phyloP scores from a whole-genome alignment of 306 rosid species.

The Spatholobus suberectus region DNA sequence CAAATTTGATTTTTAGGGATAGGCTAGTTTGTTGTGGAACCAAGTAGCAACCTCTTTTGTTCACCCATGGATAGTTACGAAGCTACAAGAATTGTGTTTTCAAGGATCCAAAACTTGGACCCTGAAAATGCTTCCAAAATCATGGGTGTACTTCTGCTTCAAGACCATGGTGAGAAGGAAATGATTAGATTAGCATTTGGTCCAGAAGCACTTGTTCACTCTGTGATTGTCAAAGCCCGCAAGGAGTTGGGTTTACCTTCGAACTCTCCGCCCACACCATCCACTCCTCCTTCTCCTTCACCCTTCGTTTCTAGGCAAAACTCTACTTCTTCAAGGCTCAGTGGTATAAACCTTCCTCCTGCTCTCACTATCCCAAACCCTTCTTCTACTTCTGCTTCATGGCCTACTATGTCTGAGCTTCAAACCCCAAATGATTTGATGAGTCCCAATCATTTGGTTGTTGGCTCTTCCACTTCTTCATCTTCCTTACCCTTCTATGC shows the following conservation, averaged over 20 bases:
- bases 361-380: slow-evolving; percentile 69
- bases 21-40: too few species aligned
- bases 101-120: slow-evolving; percentile 92
- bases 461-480: slow-evolving; percentile 53
- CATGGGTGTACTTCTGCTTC: slow-evolving; percentile 92
- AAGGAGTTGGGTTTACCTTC: slow-evolving; percentile 77
- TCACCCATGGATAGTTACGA: slow-evolving; percentile 98
- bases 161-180: slow-evolving; percentile 98
- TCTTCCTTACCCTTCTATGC: slow-evolving; percentile 65
- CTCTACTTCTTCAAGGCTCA: slow-evolving; percentile 63
- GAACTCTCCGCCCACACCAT: slow-evolving; percentile 75
- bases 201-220: slow-evolving; percentile 83
- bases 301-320: slow-evolving; percentile 67
- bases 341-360: slow-evolving; percentile 54
- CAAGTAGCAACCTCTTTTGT: too few species aligned
- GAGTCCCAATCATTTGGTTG: slow-evolving; percentile 56
- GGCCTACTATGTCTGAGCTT: slow-evolving; percentile 72
- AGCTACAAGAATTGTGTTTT: slow-evolving; percentile 86
- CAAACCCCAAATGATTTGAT: slow-evolving; percentile 65
- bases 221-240: slow-evolving; percentile 76
- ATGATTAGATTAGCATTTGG: slow-evolving; percentile 97
- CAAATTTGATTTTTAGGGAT: too few species aligned
- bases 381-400: slow-evolving; percentile 57
- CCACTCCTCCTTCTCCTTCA: slow-evolving; percentile 75
- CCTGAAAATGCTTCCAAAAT: slow-evolving; percentile 97